A percentile compares a stretch with the other conserved stretches of the same genome.
These are phyloP conservation scores for Pyricularia pennisetigena DNA, from an alignment of 2,329 filamentous ascomycete species.

Conservation along the genomic window DNA sequence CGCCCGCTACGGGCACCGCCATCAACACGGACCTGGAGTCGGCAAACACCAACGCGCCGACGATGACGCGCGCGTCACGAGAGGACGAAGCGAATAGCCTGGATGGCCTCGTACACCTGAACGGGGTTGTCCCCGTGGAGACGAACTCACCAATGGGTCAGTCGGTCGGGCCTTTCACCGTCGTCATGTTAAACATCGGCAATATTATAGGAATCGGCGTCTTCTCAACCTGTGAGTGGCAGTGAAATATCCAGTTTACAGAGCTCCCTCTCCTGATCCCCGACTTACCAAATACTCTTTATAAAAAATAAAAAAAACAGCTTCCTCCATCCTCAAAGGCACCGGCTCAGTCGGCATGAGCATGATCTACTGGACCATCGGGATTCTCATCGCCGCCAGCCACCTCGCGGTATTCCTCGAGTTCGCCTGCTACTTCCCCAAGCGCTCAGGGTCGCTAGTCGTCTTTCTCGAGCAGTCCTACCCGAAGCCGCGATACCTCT, in stretches of 20 bases:
- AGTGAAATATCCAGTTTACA: neutral
- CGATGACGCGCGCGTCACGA: neutral
- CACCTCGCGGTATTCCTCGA: conserved; percentile 52
- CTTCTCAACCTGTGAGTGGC: conserved; percentile 48
- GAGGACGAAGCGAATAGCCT: neutral
- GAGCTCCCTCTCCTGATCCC: neutral
- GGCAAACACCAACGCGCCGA: neutral
- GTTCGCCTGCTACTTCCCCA: conserved; percentile 53
- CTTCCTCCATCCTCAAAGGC: conserved; percentile 38
- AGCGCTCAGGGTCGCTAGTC: conserved; percentile 53
- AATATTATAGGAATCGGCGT: conserved; percentile 54
- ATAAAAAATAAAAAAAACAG: neutral
- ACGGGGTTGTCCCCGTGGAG: conserved; percentile 41
- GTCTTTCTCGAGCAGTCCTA: conserved; percentile 60
- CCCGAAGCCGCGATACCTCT: conserved; percentile 51
- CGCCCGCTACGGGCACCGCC: neutral
- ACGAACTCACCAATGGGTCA: conserved; percentile 46
- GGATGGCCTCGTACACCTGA: neutral
- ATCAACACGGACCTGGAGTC: neutral
- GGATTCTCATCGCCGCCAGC: conserved; percentile 44
- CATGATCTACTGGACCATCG: conserved; percentile 54
- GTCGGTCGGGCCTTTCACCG: conserved; percentile 40
- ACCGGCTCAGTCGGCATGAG: conserved; percentile 52
- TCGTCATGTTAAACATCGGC: conserved; percentile 47
- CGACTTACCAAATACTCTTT: neutral